Conservation (phyloP, 1,284 basidiomycete genomes). For the Cutaneotrichosporon sp. region DNA sequence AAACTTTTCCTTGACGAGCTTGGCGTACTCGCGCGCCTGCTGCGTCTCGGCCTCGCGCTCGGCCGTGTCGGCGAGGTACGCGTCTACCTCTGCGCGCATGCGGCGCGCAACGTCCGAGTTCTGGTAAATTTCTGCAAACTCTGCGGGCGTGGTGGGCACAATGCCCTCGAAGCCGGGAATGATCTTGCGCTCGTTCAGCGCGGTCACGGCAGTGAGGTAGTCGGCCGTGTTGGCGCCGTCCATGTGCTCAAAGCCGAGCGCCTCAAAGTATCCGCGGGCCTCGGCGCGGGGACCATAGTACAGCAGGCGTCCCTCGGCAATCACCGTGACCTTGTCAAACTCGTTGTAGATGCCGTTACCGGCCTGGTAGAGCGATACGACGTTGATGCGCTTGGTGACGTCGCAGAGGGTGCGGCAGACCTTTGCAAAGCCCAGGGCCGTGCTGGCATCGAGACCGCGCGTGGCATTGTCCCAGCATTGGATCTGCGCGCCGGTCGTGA, state of each 20-base stretch:
- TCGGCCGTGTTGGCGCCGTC: conserved; percentile 53
- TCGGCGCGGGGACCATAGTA: conserved; percentile 70
- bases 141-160: conserved; percentile 58
- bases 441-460: conserved; percentile 70
- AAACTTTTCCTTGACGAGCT: conserved; percentile 24
- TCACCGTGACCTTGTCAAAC: conserved; percentile 57
- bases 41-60: conserved; percentile 20
- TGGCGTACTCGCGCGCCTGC: conserved; percentile 17
- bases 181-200: conserved; percentile 55
- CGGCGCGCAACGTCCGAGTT: conserved; percentile 27
- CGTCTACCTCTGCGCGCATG: conserved; percentile 36
- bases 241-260: conserved; percentile 62
- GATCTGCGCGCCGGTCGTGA: conserved; percentile 58
- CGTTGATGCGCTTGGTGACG: conserved; percentile 65
- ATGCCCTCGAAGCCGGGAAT: conserved; percentile 50
- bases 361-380: conserved; percentile 72
- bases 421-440: conserved; percentile 72
- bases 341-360: conserved; percentile 53
- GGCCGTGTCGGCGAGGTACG: conserved; percentile 22
- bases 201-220: conserved; percentile 58
- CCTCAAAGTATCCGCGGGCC: conserved; percentile 72
- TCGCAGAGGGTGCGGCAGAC: conserved; percentile 72
- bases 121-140: conserved; percentile 50
- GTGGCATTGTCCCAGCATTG: conserved; percentile 60
- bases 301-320: conserved; percentile 73